Evolutionary conservation across 352 stramenopile genomes (phyloP).

Genomic region (Phytophthora idaei): DNA sequence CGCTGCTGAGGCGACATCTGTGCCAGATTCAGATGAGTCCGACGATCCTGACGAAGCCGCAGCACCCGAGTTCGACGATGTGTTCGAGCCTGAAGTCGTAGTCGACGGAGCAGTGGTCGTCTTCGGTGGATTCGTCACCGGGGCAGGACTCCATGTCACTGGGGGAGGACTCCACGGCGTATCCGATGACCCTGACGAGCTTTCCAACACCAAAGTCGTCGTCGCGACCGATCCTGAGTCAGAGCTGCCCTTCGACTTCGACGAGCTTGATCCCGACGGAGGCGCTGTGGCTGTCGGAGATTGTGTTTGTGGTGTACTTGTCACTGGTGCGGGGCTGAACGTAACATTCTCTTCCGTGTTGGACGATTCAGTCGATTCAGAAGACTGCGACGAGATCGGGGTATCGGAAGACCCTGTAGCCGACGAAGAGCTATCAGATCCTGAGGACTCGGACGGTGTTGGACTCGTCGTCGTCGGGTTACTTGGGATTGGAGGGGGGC

Average conservation of each 20-base stretch:
- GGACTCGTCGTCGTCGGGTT: constrained; percentile 17
- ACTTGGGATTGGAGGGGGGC: constrained; percentile 28
- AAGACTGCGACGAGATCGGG: constrained; percentile 14
- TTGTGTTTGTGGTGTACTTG: constrained; percentile 26
- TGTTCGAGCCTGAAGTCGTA: constrained; percentile 6
- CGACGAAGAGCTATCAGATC: constrained; percentile 21
- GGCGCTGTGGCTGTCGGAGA: constrained; percentile 11
- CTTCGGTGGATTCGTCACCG: constrained; percentile 26
- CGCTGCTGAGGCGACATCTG: constrained; percentile 2
- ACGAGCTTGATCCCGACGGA: constrained; percentile 23
- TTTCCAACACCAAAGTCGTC: constrained; percentile 13
- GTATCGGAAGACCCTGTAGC: constrained; percentile 6
- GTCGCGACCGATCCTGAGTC: constrained; percentile 22
- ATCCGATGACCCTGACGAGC: constrained; percentile 22
- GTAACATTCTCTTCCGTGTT: constrained; percentile 16
- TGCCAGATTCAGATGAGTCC: constrained; percentile 12
- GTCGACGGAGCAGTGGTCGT: constrained; percentile 22
- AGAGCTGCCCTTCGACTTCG: constrained; percentile 10
- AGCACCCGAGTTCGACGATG: constrained; percentile 20
- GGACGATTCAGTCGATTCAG: constrained; percentile 9
- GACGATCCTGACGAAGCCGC: constrained; percentile 19
- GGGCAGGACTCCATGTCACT: constrained; percentile 28
- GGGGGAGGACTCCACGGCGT: constrained; percentile 30
- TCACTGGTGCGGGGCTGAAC: constrained; percentile 34
- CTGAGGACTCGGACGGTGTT: constrained; percentile 15